Evolutionary conservation across 441 rosid species (phyloP), one percentile per base, ranked within the genome.

Genomic region (Populus hybrid): DNA sequence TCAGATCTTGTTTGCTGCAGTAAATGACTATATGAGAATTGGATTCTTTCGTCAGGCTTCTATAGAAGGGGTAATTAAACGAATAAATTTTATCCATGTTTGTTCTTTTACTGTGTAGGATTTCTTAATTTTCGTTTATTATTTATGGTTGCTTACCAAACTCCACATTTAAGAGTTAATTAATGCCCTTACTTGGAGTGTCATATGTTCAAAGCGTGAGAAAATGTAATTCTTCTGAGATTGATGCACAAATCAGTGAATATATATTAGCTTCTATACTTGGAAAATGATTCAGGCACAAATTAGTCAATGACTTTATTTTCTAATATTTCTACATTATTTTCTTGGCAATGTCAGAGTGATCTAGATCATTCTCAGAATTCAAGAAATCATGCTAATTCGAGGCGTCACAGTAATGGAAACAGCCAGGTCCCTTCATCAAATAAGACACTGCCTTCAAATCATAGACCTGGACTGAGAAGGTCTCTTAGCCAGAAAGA

Each of bases 401-500:
- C 70, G 82, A 89, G 81, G 87, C 85, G 81, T 84, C 79, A 72
- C 67, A 69, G 30, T 10, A 78, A 82, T 84, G 89, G 87, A 78
- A 82, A 71, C 77, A 82, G 69, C 78, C 87, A 81, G 81, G 78
- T 40, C 70, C 61, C 82, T 75, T 73, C 72, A 28, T 81, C 88
- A 42, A 82, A 79, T 64, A 90, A 79, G 79, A 77, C 82, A 26
- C 19, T 83, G 16, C 72, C 83, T 87, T 79, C 89, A 69, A 86
- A 83, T 84, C 82, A 85, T n/a, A 84, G 84, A 50, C 95, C 83
- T 80, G 86, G 85, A 65, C 84, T 89, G 72, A 82, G 94, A 82
- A 91, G 94, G 84, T 87, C 97, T 78, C 65, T 78, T 36, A 90
- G 97, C 88, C 97, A 90, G 77, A 89, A 80, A 38, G 95, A 93